Evolutionary conservation across 179 eudicot genomes (phyloP).

Genomic region (Patellifolia procumbens): DNA sequence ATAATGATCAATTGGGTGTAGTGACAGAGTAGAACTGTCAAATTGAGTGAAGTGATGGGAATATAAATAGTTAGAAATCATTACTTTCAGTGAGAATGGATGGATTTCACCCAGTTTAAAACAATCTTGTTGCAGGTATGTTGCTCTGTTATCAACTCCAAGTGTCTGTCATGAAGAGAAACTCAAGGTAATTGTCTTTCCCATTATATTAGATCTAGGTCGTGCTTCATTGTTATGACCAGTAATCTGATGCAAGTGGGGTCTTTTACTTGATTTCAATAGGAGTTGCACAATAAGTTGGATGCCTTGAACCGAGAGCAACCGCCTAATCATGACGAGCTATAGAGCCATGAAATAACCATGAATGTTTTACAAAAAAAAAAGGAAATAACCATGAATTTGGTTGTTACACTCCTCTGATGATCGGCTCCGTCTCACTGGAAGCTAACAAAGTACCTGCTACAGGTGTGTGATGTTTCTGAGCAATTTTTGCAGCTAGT

Average conservation of each 20-base stretch:
- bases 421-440: neutral
- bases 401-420: slow-evolving; percentile 5
- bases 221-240: neutral
- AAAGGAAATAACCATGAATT: neutral
- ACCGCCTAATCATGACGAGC: slow-evolving; percentile 73
- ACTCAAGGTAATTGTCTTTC: slow-evolving; percentile 64
- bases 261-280: slow-evolving; percentile 23
- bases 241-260: slow-evolving; percentile 7
- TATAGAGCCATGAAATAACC: slow-evolving; percentile 26
- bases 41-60: neutral
- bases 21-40: neutral
- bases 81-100: neutral
- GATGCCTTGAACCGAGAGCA: slow-evolving; percentile 65
- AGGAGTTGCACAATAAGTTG: slow-evolving; percentile 82
- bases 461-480: slow-evolving; percentile 17
- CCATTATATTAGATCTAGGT: slow-evolving; percentile 3
- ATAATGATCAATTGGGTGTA: neutral
- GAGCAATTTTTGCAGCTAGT: slow-evolving; percentile 27
- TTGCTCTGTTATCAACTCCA: slow-evolving; percentile 81
- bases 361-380: no score
- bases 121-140: slow-evolving; percentile 56
- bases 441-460: slow-evolving; percentile 3
- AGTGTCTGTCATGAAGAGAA: slow-evolving; percentile 73
- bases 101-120: slow-evolving; percentile 6
- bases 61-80: neutral